Conservation (phyloP, 345 rosid species). For the Combretum micranthum region DNA sequence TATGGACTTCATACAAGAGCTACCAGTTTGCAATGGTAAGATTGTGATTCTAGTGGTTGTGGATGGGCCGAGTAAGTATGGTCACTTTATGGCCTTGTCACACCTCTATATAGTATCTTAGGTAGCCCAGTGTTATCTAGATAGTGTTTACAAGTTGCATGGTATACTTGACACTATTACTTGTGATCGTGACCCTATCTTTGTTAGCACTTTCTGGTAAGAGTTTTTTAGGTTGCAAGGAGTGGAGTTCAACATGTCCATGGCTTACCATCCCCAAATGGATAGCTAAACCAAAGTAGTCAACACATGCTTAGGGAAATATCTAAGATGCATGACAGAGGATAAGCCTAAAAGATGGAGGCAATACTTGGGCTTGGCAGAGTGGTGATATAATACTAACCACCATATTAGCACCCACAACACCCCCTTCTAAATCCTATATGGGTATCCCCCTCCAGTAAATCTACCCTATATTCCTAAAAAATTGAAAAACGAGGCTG, state of each 20-base stretch:
- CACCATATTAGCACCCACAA: no score
- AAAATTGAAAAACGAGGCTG: neutral
- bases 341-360: neutral
- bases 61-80: no score
- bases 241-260: neutral
- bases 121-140: no score
- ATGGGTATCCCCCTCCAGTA: conserved; percentile 4
- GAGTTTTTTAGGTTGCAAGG: neutral
- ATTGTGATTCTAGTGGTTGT: no score
- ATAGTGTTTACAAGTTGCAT: no score
- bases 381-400: conserved; percentile 12
- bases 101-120: no score
- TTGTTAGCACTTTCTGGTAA: neutral
- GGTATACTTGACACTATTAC: no score
- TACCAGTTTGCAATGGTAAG: neutral
- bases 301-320: no score
- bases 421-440: conserved; percentile 9
- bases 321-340: no score
- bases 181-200: no score
- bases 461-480: neutral
- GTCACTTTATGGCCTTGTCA: no score
- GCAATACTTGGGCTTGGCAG: neutral
- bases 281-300: conserved; percentile 7
- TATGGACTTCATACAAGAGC: conserved; percentile 1
- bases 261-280: conserved; percentile 4